A percentile compares a stretch with the other conserved stretches of the same genome.
phyloP scores from a whole-genome alignment of 768 basidiomycete species.

The Panus rudis region DNA sequence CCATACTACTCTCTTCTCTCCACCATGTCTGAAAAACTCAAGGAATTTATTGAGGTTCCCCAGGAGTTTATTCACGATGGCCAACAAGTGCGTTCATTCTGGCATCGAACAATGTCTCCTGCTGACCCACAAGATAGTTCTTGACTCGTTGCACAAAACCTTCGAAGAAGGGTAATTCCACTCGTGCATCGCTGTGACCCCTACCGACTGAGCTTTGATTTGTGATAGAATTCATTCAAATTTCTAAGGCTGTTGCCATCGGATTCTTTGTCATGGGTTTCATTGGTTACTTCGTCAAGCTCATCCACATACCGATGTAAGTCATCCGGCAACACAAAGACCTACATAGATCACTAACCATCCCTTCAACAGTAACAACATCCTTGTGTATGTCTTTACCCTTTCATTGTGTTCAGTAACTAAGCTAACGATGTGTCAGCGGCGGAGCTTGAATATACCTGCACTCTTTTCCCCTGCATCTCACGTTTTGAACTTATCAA shows the following conservation, averaged over 20 bases:
- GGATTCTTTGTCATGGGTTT: conserved; percentile 99
- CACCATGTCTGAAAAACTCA: conserved; percentile 84
- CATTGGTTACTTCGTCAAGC: conserved; percentile 97
- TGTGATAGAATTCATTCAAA: conserved; percentile 82
- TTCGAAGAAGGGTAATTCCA: conserved; percentile 74
- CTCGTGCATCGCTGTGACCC: too few relatives aligned
- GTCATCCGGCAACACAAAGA: conserved; percentile 25
- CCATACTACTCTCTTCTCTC: conserved; percentile 8
- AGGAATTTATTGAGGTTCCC: conserved; percentile 86
- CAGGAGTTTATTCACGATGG: conserved; percentile 92
- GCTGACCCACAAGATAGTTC: conserved; percentile 52
- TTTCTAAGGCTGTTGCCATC: conserved; percentile 93
- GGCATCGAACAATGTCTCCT: conserved; percentile 6
- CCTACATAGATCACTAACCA: background rate
- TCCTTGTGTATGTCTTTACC: conserved; percentile 76
- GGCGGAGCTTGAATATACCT: conserved; percentile 58
- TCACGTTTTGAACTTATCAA: too few relatives aligned
- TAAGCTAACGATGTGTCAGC: conserved; percentile 34
- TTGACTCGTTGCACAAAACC: conserved; percentile 97
- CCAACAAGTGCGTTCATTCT: conserved; percentile 61
- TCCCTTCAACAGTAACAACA: conserved; percentile 82
- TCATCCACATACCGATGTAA: conserved; percentile 97
- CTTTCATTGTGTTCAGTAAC: background rate
- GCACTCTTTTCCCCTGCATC: too few relatives aligned
- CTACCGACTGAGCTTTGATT: background rate